These are phyloP conservation scores for Tuber borchii DNA, from an alignment of 495 filamentous ascomycete species.

Conservation along the genomic window DNA sequence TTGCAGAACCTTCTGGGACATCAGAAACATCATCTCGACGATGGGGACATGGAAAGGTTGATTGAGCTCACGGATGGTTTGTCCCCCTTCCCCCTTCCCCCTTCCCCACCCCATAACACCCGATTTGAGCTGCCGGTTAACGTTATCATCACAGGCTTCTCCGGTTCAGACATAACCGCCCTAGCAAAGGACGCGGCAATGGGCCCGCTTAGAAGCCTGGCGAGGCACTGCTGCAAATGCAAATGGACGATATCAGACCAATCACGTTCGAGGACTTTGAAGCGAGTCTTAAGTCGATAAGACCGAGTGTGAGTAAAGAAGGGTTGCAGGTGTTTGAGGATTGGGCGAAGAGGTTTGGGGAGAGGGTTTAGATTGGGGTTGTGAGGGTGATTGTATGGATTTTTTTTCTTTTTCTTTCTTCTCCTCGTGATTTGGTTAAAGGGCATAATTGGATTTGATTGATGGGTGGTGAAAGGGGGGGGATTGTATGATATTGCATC, in stretches of 20 bases:
- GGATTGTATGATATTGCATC: background rate
- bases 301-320: slow-evolving; percentile 81
- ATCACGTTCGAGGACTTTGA: slow-evolving; percentile 80
- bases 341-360: slow-evolving; percentile 89
- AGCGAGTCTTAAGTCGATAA: slow-evolving; percentile 73
- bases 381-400: background rate
- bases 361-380: slow-evolving; percentile 62
- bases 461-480: too few relatives aligned
- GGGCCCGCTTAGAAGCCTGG: slow-evolving; percentile 91
- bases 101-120: slow-evolving; percentile 8
- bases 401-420: background rate
- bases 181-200: slow-evolving; percentile 97
- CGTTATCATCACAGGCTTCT: slow-evolving; percentile 68
- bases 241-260: slow-evolving; percentile 85
- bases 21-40: slow-evolving; percentile 75
- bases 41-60: slow-evolving; percentile 65
- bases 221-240: slow-evolving; percentile 80
- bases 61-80: slow-evolving; percentile 83
- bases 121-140: background rate
- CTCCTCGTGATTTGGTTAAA: background rate
- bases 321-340: slow-evolving; percentile 84
- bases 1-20: slow-evolving; percentile 69
- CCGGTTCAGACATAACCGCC: slow-evolving; percentile 93
- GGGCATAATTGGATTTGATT: background rate
- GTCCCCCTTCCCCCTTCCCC: slow-evolving; percentile 29